Conservation (phyloP, 1,284 basidiomycete genomes). For the Leccinum insolens region DNA sequence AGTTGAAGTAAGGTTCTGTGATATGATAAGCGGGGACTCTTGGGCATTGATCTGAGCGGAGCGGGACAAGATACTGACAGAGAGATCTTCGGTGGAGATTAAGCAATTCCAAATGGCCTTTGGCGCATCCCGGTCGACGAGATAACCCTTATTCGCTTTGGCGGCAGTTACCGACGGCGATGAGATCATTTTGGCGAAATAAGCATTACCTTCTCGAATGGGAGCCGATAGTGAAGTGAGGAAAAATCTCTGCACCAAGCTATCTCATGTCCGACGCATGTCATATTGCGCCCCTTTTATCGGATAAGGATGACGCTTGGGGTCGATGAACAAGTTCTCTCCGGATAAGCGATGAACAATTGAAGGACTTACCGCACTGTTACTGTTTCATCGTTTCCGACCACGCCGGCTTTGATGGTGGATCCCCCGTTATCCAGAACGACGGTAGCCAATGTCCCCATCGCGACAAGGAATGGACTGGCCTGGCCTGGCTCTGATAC, state of each 20-base stretch:
- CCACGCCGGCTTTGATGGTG: conserved; percentile 75
- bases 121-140: conserved; percentile 91
- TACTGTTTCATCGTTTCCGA: conserved; percentile 32
- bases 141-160: conserved; percentile 66
- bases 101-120: conserved; percentile 90
- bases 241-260: conserved; percentile 75
- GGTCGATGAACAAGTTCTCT: conserved; percentile 4
- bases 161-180: conserved; percentile 13
- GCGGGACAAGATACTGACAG: conserved; percentile 49
- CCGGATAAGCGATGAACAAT: conserved; percentile 1
- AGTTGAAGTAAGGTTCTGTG: conserved; percentile 93
- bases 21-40: conserved; percentile 72
- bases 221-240: conserved; percentile 77
- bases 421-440: conserved; percentile 87
- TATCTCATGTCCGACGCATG: conserved; percentile 84
- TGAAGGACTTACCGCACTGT: conserved; percentile 21
- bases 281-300: conserved; percentile 76
- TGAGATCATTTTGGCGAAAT: not conserved
- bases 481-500: not conserved
- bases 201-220: conserved; percentile 78
- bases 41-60: conserved; percentile 66
- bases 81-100: conserved; percentile 71
- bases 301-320: conserved; percentile 72
- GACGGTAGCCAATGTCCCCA: conserved; percentile 51
- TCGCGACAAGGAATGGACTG: conserved; percentile 18